phyloP scores from a whole-genome alignment of 192 early-diverging fungal genomes.

The Gonapodya sp. region DNA sequence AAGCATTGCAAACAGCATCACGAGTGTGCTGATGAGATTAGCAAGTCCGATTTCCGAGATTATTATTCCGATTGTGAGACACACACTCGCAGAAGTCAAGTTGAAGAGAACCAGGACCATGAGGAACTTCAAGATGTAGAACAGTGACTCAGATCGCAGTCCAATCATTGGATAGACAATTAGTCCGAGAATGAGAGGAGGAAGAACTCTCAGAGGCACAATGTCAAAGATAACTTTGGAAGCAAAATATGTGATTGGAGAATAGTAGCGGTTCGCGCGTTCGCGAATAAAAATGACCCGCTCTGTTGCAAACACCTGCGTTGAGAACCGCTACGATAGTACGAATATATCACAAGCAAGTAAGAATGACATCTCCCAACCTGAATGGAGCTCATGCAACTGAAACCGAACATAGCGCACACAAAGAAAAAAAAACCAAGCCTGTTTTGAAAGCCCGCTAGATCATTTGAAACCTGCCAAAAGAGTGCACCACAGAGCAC shows the following conservation, averaged over 20 bases:
- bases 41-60: slow-evolving; percentile 63
- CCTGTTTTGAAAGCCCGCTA: slow-evolving; percentile 65
- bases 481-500: slow-evolving; percentile 44
- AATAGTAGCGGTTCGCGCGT: slow-evolving; percentile 65
- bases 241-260: slow-evolving; percentile 53
- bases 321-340: background rate
- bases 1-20: slow-evolving; percentile 81
- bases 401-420: slow-evolving; percentile 61
- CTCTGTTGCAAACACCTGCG: slow-evolving; percentile 48
- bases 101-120: slow-evolving; percentile 76
- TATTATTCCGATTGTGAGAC: slow-evolving; percentile 65
- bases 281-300: slow-evolving; percentile 61
- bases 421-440: slow-evolving; percentile 66
- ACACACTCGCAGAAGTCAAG: slow-evolving; percentile 60
- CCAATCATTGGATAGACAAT: slow-evolving; percentile 85
- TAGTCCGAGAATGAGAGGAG: slow-evolving; percentile 66
- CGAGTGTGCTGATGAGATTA: slow-evolving; percentile 64
- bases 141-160: slow-evolving; percentile 43
- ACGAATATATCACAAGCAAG: background rate
- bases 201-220: slow-evolving; percentile 67
- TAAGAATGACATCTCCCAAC: background rate
- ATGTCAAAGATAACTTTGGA: slow-evolving; percentile 62
- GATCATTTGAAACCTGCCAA: slow-evolving; percentile 51
- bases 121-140: slow-evolving; percentile 57
- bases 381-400: slow-evolving; percentile 50